Base-by-base conservation (phyloP, 768 basidiomycete species). In the Boletus coccyginus region DNA sequence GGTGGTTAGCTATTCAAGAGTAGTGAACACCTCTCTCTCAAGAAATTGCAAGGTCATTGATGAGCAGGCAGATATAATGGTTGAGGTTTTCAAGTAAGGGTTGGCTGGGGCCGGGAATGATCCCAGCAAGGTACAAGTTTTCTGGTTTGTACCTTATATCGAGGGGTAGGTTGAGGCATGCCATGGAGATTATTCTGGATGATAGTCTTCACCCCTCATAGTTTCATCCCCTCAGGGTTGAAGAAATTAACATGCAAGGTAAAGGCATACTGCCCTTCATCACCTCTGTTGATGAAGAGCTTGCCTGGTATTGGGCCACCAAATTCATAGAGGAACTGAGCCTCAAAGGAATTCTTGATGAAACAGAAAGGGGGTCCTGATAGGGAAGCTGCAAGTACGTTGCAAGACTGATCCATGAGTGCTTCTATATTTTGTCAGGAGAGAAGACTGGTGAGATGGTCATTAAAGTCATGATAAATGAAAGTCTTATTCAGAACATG, bases 121-220 rank as follows among this genome's bases (percentile, higher is more conserved):
- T 62, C 0, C 68, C 75, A 0, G 66, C 70, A 0, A 77, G 61
- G 52, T 70, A 78, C 58, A 80, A 63, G 56, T 81, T 76, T 29
- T 78, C 71, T 0, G 62, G 60, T 7, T 70, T 66, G 54, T 75
- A 77, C 3, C 69, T 63, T 1, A 72, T 51, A 17, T 72, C 57
- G 0, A 62, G 65, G 1, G 76, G 77, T 0, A 80, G 65, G 47
- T 77, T 78, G 7, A 63, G 40, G 12, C 59, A 65, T 0, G 55
- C 55, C 43, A 55, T 56, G 0, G 57, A 65, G 3, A 65, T 61
- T 2, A 63, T 59, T 3, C 61, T 50, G 1, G 47, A 55, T 0
- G 72, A 76, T 0, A n/a, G 60, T 51, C 9, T 53, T 58, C 27
- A 71, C 71, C 3, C 73, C 71, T 1, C 60, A 53, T 3, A 50